These are phyloP conservation scores for Sporopachydermia lactativora DNA, from an alignment of 805 yeast genomes.

Conservation along the genomic window DNA sequence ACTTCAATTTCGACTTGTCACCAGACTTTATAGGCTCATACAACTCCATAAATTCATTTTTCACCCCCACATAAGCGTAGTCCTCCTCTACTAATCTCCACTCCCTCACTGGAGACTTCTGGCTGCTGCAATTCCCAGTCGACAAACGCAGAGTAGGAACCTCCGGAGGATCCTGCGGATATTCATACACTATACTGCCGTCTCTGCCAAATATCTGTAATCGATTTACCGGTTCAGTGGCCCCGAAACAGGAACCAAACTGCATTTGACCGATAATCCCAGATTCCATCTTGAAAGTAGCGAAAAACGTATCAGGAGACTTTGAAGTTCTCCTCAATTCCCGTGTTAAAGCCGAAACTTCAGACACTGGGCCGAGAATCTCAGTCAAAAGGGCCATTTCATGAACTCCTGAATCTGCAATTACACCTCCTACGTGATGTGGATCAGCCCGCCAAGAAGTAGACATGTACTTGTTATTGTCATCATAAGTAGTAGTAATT, in stretches of 20 bases:
- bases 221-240: conserved; percentile 50
- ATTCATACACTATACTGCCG: conserved; percentile 62
- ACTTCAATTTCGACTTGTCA: conserved; percentile 42
- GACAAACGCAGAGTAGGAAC: conserved; percentile 21
- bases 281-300: conserved; percentile 45
- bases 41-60: conserved; percentile 39
- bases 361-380: conserved; percentile 58
- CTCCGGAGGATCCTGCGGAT: conserved; percentile 28
- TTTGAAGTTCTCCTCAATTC: conserved; percentile 73
- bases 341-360: conserved; percentile 61
- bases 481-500: conserved; percentile 37
- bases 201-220: conserved; percentile 66
- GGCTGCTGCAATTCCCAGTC: conserved; percentile 17
- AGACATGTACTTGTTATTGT: conserved; percentile 30
- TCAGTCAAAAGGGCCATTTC: conserved; percentile 80
- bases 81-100: conserved; percentile 16
- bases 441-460: conserved; percentile 84
- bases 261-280: conserved; percentile 74
- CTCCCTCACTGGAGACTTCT: conserved; percentile 10
- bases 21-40: conserved; percentile 43
- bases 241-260: conserved; percentile 79
- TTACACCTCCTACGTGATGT: conserved; percentile 82
- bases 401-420: conserved; percentile 95
- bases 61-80: conserved; percentile 41
- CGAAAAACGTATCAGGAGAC: conserved; percentile 64